These are phyloP conservation scores for Neurospora crassa DNA, from an alignment of 2,329 filamentous ascomycete genomes.

Conservation along the genomic window DNA sequence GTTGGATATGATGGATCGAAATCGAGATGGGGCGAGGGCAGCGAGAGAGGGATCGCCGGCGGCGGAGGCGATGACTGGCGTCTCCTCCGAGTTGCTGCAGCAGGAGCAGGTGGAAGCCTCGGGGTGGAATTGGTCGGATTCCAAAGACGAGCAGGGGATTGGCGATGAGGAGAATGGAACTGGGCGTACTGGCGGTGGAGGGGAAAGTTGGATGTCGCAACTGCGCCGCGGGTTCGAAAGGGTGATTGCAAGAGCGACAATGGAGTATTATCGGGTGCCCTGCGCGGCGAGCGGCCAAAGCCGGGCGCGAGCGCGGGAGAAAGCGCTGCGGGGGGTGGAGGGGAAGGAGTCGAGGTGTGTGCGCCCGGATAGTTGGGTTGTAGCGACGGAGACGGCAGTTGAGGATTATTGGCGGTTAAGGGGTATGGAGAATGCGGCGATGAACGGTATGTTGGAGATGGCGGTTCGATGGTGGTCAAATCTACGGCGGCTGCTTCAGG, in stretches of 20 bases:
- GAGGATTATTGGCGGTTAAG: constrained; percentile 19
- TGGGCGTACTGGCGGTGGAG: not conserved
- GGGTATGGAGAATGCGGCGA: not conserved
- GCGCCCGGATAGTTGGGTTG: constrained; percentile 24
- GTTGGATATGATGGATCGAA: constrained; percentile 27
- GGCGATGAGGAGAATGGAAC: constrained; percentile 16
- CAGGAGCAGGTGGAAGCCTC: constrained; percentile 31
- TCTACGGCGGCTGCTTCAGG: constrained; percentile 20
- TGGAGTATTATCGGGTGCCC: constrained; percentile 16
- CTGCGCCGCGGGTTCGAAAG: constrained; percentile 29
- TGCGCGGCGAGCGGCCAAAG: constrained; percentile 11
- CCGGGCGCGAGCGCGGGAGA: constrained; percentile 7
- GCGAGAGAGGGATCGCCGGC: constrained; percentile 39
- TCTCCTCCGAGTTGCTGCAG: constrained; percentile 22
- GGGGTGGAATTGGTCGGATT: constrained; percentile 53
- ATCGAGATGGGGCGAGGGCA: constrained; percentile 32
- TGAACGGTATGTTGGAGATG: not conserved
- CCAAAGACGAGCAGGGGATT: constrained; percentile 45
- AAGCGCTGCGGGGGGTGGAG: constrained; percentile 8
- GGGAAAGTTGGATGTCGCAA: constrained; percentile 3
- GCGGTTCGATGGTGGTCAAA: constrained; percentile 13
- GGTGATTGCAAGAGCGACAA: constrained; percentile 26
- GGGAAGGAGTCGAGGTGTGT: constrained; percentile 9
- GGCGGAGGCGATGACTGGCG: constrained; percentile 45
- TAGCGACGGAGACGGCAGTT: constrained; percentile 22